Base-by-base conservation (phyloP, 257 asterid genomes). In the Eucommia ulmoides region DNA sequence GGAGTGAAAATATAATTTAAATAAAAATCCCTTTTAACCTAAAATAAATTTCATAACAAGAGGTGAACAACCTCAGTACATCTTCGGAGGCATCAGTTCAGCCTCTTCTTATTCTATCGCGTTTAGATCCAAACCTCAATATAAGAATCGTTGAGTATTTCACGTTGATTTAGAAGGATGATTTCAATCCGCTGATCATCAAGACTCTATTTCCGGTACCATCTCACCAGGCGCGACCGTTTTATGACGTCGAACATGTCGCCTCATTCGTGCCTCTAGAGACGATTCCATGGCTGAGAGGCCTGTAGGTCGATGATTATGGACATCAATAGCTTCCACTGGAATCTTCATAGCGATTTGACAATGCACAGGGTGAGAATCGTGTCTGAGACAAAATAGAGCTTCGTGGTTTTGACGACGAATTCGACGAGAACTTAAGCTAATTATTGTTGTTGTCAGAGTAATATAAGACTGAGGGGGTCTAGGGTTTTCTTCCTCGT, bases 321-420 rank as follows among this genome's bases (percentile, higher is more conserved):
- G 2, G 82, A 73, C 66, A 49, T 89, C 45, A 80, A 89, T 78
- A 89, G 67, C 29, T 91, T 86, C 98, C 96, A 89, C 19, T 89
- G 98, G 94, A n/a, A 78, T 54, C 96, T 56, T 96, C 98, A 89
- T 4, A 96, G 96, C 6, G 98, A 82, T 3, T 96, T 94, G 25
- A 89, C 81, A 33, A 84, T 93, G 53, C 98, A 89, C 44, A 85
- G 61, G 0, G 94, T 74, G 21, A 85, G 67, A n/a, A 89, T 69
- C n/a, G 47, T 63, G 23, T 80, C 84, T 0, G 82, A 77, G n/a
- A 85, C 61, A 85, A 21, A 9, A 84, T 77, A 0, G 97, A 94
- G 59, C 96, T 84, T 5, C 97, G 81, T 3, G 96, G 96, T 54
- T 89, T 89, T 0, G 97, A 85, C 0, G 96, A 96, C 14, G 85